Conservation (phyloP, 202 grass and related monocot species). For the Panicum virgatum region DNA sequence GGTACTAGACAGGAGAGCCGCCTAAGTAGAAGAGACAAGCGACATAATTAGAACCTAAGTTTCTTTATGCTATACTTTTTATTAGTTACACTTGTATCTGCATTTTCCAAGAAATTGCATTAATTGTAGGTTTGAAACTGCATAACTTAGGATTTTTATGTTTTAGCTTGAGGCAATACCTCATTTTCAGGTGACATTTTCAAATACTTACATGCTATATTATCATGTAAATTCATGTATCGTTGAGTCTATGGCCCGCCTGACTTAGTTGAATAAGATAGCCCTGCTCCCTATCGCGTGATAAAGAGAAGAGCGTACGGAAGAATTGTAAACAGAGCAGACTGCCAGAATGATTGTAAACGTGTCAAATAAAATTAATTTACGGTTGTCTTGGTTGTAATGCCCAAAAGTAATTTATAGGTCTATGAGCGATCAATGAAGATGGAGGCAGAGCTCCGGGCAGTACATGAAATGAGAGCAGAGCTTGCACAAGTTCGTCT, state of each 20-base stretch:
- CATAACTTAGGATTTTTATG: background rate
- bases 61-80: slow-evolving; percentile 12
- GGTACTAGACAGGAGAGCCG: background rate
- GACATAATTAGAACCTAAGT: background rate
- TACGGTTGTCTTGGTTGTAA: slow-evolving; percentile 26
- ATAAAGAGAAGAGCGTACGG: no score
- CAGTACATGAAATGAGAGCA: slow-evolving; percentile 62
- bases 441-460: slow-evolving; percentile 66
- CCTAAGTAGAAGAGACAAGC: background rate
- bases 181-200: slow-evolving; percentile 11
- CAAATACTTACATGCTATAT: slow-evolving; percentile 8
- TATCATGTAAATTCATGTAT: slow-evolving; percentile 19
- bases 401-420: slow-evolving; percentile 47
- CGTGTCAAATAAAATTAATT: slow-evolving; percentile 14
- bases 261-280: slow-evolving; percentile 30
- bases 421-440: slow-evolving; percentile 85
- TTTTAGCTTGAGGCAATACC: slow-evolving; percentile 1
- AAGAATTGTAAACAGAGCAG: no score
- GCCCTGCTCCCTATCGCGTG: background rate
- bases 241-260: background rate
- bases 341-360: no score
- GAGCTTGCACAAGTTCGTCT: slow-evolving; percentile 70
- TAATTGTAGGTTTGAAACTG: slow-evolving; percentile 11
- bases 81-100: slow-evolving; percentile 8
- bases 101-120: background rate